Base-by-base conservation (phyloP, 1,139 yeast genomes). In the Taphrina populina region DNA sequence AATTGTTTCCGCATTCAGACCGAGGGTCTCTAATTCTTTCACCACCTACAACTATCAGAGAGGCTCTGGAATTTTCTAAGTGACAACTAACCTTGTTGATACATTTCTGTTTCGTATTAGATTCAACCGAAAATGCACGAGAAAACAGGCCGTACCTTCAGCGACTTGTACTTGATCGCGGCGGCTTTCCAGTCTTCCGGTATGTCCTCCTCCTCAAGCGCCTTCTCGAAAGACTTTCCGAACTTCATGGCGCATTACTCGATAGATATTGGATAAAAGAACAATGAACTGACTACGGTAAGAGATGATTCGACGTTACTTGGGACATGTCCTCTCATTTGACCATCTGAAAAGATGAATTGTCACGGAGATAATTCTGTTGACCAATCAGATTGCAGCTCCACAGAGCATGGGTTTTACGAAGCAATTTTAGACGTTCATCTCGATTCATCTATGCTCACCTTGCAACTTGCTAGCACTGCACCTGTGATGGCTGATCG, bases 121-220 rank as follows among this genome's bases (percentile, higher is more conserved):
- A 10, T 10, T 10, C n/a, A 27, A n/a, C 32, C 10, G 32, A n/a
- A 27, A 27, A 8, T 8, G n/a, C n/a, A n/a, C n/a, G n/a, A n/a
- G n/a, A n/a, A n/a, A n/a, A 17, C 27, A 13, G 17, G 82, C 59
- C 81, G 75, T 66, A 84, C 84, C 67, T 84, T 84, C 54, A 84
- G 70, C 1, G 81, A 76, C 64, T 84, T 84, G 67, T 84, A 84
- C 63, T 83, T 84, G 53, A 84, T 83, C 20, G 88, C 87, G 3
- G 81, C 78, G 33, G 75, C 77, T 0, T 79, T 71, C 92, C 92
- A 84, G 36, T 81, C 83, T 36, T 73, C 76, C 2, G 92, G 92
- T 32, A 84, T 73, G 4, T 78, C 76, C 44, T 81, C 84, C 58
- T 78, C 82, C 30, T 73, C 73, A 26, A 84, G 73, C 1, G 81